Evolutionary conservation across 257 asterid genomes (phyloP).

Genomic region (Plantago major): DNA sequence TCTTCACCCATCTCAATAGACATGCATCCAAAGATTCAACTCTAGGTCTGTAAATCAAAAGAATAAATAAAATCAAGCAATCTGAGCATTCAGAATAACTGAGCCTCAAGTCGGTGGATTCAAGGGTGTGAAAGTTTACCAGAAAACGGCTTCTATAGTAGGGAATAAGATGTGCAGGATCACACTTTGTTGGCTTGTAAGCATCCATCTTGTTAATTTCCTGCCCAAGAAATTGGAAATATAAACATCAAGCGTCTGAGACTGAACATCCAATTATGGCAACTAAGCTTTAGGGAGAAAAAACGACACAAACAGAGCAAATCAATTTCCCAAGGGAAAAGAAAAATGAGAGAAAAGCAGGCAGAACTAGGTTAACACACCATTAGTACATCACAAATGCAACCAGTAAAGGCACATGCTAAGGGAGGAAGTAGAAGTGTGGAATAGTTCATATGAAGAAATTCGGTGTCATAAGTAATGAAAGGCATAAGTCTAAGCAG

Average conservation of each 20-base stretch:
- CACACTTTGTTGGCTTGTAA: constrained; percentile 58
- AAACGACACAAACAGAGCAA: too few relatives aligned
- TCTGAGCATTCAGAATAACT: background rate
- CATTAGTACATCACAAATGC: background rate
- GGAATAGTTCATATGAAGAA: too few relatives aligned
- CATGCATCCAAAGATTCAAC: background rate
- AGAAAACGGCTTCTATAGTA: constrained; percentile 30
- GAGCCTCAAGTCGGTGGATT: background rate
- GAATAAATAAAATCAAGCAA: background rate
- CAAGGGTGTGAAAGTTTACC: constrained; percentile 21
- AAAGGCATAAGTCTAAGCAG: too few relatives aligned
- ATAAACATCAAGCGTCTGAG: too few relatives aligned
- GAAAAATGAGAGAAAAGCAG: too few relatives aligned
- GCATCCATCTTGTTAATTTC: constrained; percentile 58
- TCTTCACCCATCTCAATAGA: background rate
- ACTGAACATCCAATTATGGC: too few relatives aligned
- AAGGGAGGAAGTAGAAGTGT: too few relatives aligned
- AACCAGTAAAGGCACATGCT: background rate
- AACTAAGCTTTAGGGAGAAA: too few relatives aligned
- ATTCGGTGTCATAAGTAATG: too few relatives aligned
- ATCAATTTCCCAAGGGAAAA: too few relatives aligned
- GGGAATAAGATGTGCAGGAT: constrained; percentile 32
- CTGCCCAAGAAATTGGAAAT: constrained; percentile 18
- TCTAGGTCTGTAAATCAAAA: constrained; percentile 5
- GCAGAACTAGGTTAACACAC: too few relatives aligned